Percentiles rank a stretch among this genome's conserved stretches.
These are phyloP conservation scores for Apiospora koreana DNA, from an alignment of 2,329 filamentous ascomycete genomes.

Conservation along the genomic window DNA sequence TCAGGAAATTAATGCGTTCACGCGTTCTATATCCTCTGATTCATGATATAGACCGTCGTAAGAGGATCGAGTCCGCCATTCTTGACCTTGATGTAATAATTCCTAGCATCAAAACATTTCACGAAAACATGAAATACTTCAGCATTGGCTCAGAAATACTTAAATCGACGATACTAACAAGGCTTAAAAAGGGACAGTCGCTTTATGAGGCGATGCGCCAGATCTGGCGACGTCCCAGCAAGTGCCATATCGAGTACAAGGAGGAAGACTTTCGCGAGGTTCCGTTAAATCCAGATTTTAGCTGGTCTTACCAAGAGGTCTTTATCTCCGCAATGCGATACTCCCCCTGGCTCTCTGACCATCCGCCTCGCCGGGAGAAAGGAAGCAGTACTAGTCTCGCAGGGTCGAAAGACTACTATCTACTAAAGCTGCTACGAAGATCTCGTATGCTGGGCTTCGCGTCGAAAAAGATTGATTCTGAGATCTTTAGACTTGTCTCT, in stretches of 20 bases:
- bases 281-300: background rate
- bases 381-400: background rate
- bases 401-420: background rate
- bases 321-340: slow-evolving; percentile 2
- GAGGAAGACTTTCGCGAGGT: background rate
- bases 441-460: background rate
- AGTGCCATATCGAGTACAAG: background rate
- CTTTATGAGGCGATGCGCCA: background rate
- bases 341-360: background rate
- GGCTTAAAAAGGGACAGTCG: background rate
- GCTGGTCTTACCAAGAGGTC: background rate
- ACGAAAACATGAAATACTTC: slow-evolving; percentile 22
- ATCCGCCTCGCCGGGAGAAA: background rate
- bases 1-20: slow-evolving; percentile 12
- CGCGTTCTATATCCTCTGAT: slow-evolving; percentile 17
- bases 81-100: slow-evolving; percentile 18
- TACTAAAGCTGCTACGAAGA: background rate
- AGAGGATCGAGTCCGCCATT: slow-evolving; percentile 16
- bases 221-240: background rate
- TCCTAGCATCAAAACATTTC: slow-evolving; percentile 20
- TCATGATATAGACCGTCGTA: slow-evolving; percentile 10
- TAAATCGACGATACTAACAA: background rate
- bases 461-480: background rate
- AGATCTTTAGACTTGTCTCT: background rate
- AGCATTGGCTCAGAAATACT: slow-evolving; percentile 18